Percentiles rank a stretch among this genome's conserved stretches.
Conservation (phyloP, 106 monocot species). For the Apostasia shenzhenica region DNA sequence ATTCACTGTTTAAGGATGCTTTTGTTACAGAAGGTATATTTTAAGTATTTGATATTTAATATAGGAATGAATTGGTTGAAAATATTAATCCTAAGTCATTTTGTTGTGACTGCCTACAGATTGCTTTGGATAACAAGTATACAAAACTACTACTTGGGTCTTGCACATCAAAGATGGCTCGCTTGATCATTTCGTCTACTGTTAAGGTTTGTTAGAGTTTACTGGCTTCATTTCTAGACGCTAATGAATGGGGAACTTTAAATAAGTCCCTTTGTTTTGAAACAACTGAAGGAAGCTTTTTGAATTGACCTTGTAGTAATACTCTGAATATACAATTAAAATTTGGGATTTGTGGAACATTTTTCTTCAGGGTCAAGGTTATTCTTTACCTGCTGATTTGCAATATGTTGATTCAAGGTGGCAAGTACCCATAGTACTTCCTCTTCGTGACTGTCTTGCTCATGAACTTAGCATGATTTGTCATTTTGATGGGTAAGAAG, state of each 20-base stretch:
- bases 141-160: slow-evolving; percentile 78
- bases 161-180: slow-evolving; percentile 69
- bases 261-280: slow-evolving; percentile 1
- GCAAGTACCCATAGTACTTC: slow-evolving; percentile 79
- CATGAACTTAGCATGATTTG: slow-evolving; percentile 77
- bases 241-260: not conserved
- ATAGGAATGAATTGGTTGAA: not conserved
- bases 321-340: not conserved
- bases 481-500: slow-evolving; percentile 62
- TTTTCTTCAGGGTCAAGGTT: slow-evolving; percentile 78
- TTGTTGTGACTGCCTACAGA: slow-evolving; percentile 32
- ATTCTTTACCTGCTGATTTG: slow-evolving; percentile 82
- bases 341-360: not conserved
- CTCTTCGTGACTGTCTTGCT: slow-evolving; percentile 71
- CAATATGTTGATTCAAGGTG: slow-evolving; percentile 93
- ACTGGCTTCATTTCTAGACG: not conserved
- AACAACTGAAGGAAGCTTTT: not conserved
- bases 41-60: slow-evolving; percentile 3
- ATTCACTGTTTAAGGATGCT: slow-evolving; percentile 49
- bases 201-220: slow-evolving; percentile 62
- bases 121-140: slow-evolving; percentile 78
- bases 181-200: slow-evolving; percentile 71
- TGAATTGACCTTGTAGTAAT: not conserved
- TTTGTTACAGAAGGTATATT: slow-evolving; percentile 78
- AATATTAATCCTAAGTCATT: not conserved